These are phyloP conservation scores for Physcomitrium patens DNA, from an alignment of 225 moss, liverwort and hornwort genomes.

Conservation along the genomic window DNA sequence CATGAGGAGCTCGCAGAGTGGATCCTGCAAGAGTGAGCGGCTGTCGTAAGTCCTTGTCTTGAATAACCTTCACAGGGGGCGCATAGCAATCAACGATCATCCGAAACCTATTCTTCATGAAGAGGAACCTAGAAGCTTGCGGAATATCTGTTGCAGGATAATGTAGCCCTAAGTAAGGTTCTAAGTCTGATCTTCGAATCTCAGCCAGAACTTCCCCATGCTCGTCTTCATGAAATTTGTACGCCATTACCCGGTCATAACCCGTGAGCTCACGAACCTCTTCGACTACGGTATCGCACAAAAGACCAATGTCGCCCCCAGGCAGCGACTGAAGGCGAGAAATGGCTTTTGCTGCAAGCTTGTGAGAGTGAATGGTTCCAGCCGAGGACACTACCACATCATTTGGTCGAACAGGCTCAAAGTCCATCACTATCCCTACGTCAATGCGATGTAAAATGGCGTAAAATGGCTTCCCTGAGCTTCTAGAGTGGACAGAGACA, in stretches of 20 bases:
- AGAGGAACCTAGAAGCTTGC: constrained; percentile 56
- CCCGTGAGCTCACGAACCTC: constrained; percentile 64
- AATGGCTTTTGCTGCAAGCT: constrained; percentile 59
- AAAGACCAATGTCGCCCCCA: constrained; percentile 52
- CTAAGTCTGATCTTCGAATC: constrained; percentile 56
- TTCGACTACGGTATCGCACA: constrained; percentile 58
- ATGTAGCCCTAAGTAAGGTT: constrained; percentile 53
- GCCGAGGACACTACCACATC: constrained; percentile 43
- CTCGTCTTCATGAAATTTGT: constrained; percentile 62
- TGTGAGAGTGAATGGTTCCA: constrained; percentile 52
- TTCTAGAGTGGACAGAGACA: constrained; percentile 46
- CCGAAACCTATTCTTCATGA: constrained; percentile 60
- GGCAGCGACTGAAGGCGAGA: constrained; percentile 45
- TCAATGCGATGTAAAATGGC: constrained; percentile 57
- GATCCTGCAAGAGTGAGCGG: constrained; percentile 57
- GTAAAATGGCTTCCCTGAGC: constrained; percentile 51
- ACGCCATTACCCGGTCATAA: constrained; percentile 64
- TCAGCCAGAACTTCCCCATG: constrained; percentile 60
- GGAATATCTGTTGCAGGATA: constrained; percentile 60
- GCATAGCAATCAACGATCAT: constrained; percentile 61
- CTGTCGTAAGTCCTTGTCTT: constrained; percentile 56
- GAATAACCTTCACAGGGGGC: constrained; percentile 63
- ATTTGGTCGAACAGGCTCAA: constrained; percentile 45
- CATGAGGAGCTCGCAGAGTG: constrained; percentile 56
- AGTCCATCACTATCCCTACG: constrained; percentile 50